These are phyloP conservation scores for Lomentospora prolificans DNA, from an alignment of 2,329 filamentous ascomycete species.

Conservation along the genomic window DNA sequence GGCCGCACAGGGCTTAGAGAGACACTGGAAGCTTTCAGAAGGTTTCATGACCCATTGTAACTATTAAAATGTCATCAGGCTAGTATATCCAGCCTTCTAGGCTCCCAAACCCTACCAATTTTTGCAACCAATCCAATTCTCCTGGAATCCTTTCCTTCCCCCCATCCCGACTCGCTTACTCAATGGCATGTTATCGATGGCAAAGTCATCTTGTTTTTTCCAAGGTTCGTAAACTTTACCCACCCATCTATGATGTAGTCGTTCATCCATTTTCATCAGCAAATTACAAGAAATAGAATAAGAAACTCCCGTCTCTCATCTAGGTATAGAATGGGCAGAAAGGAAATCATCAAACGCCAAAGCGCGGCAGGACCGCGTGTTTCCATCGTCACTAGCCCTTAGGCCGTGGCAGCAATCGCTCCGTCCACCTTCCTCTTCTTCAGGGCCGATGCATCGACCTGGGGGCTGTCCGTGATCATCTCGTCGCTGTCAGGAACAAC, in stretches of 20 bases:
- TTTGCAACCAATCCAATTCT: background rate
- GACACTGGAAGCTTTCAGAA: too few species aligned
- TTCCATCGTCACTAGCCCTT: too few species aligned
- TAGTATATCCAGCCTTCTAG: background rate
- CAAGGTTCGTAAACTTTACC: background rate
- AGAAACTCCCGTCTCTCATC: background rate
- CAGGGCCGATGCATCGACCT: constrained; percentile 49
- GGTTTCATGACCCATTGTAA: too few species aligned
- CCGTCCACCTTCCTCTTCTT: constrained; percentile 5
- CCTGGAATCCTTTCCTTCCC: background rate
- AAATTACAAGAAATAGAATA: background rate
- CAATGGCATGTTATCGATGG: too few species aligned
- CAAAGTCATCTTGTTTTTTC: too few species aligned
- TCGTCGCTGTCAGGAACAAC: constrained; percentile 47
- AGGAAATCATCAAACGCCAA: background rate
- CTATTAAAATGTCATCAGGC: background rate
- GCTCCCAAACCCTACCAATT: background rate
- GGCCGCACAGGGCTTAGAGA: too few species aligned
- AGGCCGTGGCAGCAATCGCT: constrained; percentile 1
- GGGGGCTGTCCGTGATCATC: constrained; percentile 58
- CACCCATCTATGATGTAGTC: background rate
- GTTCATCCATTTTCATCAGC: background rate
- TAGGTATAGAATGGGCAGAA: background rate
- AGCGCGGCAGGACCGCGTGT: too few species aligned
- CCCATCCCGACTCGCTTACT: background rate